Evolutionary conservation across 1,284 basidiomycete species (phyloP).

Genomic region (Irpex sp.): DNA sequence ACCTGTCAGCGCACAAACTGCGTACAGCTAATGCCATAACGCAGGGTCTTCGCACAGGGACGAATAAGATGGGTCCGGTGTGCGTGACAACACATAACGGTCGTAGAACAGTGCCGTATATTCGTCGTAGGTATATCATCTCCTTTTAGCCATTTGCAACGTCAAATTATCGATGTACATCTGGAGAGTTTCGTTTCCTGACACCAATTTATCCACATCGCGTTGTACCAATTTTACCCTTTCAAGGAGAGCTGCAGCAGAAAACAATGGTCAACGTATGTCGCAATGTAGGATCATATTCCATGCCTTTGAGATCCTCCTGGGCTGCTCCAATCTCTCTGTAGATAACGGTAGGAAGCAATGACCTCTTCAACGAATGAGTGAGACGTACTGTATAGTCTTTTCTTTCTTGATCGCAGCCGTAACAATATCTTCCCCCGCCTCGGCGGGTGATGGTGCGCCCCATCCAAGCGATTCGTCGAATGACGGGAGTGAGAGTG

Average conservation of each 20-base stretch:
- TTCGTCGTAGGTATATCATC: constrained; percentile 34
- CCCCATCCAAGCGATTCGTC: constrained; percentile 67
- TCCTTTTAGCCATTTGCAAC: constrained; percentile 74
- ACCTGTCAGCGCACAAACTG: not conserved
- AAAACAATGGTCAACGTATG: not conserved
- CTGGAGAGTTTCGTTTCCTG: constrained; percentile 79
- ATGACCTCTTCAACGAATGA: not conserved
- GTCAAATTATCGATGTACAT: constrained; percentile 89
- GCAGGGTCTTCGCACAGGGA: not conserved
- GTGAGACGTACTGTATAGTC: constrained; percentile 46
- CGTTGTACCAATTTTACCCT: constrained; percentile 66
- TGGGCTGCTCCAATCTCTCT: constrained; percentile 74
- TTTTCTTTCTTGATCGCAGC: constrained; percentile 73
- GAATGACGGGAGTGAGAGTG: constrained; percentile 47
- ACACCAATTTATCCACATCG: constrained; percentile 73
- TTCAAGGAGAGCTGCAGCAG: constrained; percentile 55
- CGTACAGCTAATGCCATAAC: not conserved
- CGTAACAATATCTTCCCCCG: constrained; percentile 58
- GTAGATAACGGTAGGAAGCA: constrained; percentile 1
- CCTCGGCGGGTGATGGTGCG: constrained; percentile 27
- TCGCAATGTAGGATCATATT: not conserved
- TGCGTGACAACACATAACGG: not conserved
- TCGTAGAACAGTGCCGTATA: not conserved
- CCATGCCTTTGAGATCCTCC: constrained; percentile 67
- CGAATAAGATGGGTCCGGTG: not conserved